Evolutionary conservation across 306 rosid genomes (phyloP).

Genomic region (Abrus pulchellus): DNA sequence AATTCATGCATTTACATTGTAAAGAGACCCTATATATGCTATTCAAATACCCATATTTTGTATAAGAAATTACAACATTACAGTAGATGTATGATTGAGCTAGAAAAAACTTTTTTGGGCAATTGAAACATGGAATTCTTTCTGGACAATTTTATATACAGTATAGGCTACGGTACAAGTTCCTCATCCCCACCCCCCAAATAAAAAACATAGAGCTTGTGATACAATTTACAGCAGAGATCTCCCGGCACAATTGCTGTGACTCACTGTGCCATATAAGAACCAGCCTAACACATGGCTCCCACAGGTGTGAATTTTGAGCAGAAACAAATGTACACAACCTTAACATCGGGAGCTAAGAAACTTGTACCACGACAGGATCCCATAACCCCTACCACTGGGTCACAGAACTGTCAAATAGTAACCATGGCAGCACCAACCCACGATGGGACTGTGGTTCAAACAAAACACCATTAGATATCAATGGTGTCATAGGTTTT

Average conservation of each 20-base stretch:
- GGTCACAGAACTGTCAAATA: not conserved
- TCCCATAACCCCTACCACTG: not conserved
- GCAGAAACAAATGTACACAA: not conserved
- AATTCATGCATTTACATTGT: not conserved
- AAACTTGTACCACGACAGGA: not conserved
- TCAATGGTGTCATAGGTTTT: not conserved
- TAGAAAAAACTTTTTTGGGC: no score
- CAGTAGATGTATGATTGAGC: no score
- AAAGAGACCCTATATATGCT: not conserved
- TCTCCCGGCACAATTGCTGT: not conserved
- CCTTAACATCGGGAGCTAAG: not conserved
- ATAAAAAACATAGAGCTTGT: not conserved
- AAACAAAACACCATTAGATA: not conserved
- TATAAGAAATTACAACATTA: not conserved
- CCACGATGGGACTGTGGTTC: not conserved
- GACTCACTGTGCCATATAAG: slow-evolving; percentile 6
- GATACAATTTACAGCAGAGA: slow-evolving; percentile 3
- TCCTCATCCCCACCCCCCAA: not conserved
- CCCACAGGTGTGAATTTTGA: not conserved
- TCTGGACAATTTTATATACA: no score
- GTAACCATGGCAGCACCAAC: slow-evolving; percentile 18
- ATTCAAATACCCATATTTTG: not conserved
- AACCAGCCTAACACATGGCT: not conserved
- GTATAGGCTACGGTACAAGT: no score
- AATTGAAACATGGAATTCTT: no score